A percentile compares a stretch with the other conserved stretches of the same genome.
Conservation (phyloP, 139 green algal genomes). For the Klebsormidium nitens region DNA sequence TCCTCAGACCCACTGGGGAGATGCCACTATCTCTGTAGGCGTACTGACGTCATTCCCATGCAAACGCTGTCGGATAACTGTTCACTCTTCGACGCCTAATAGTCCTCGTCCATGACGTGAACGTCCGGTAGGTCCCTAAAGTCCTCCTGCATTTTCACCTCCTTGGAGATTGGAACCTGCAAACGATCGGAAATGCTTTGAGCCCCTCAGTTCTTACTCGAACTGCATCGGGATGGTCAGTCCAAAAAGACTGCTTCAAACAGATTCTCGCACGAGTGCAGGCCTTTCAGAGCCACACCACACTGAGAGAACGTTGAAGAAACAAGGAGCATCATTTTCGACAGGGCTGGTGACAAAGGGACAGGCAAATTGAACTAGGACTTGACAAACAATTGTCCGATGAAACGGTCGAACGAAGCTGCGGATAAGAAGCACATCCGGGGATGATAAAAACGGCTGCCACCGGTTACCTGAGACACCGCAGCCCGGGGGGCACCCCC, state of each 20-base stretch:
- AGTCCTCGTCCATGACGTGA: conserved; percentile 30
- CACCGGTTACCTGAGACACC: neutral
- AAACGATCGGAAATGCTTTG: neutral
- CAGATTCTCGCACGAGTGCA: neutral
- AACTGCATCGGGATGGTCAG: neutral
- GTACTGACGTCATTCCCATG: too few species aligned
- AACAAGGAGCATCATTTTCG: neutral
- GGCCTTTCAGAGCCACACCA: too few species aligned
- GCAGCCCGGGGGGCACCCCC: too few species aligned
- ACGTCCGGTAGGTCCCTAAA: conserved; percentile 21
- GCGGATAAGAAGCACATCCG: neutral
- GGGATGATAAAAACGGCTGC: neutral
- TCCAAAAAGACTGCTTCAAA: neutral
- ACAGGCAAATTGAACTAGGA: conserved; percentile 5
- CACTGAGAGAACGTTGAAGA: neutral
- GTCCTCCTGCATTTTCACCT: conserved; percentile 28
- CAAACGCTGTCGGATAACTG: too few species aligned
- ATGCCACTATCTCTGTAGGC: too few species aligned
- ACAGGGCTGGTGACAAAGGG: neutral
- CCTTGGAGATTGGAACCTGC: neutral
- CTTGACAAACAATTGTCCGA: conserved; percentile 1
- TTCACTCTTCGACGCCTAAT: neutral
- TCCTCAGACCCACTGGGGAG: too few species aligned
- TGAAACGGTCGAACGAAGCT: neutral
- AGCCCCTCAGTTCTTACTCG: neutral